Conservation (phyloP, 352 stramenopile species). For the Pythium oligandrum region DNA sequence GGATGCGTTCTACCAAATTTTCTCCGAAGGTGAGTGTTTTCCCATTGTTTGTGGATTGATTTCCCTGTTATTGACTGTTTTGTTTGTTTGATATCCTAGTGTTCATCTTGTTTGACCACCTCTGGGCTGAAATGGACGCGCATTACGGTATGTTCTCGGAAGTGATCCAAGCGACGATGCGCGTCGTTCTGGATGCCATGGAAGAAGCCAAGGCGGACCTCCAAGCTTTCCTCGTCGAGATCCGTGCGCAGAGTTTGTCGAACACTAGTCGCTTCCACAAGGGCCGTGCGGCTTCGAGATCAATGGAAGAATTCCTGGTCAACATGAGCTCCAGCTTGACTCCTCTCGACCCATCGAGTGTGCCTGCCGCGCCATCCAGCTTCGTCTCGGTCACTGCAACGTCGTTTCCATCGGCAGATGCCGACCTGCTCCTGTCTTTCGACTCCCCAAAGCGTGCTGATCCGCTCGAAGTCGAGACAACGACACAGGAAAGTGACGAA, state of each 20-base stretch:
- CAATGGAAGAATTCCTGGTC: constrained; percentile 61
- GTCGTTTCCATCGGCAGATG: neutral
- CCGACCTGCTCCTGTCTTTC: constrained; percentile 9
- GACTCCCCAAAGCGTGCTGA: neutral
- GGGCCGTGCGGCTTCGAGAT: constrained; percentile 47
- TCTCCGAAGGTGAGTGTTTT: constrained; percentile 27
- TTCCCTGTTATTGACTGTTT: constrained; percentile 6
- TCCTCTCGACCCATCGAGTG: constrained; percentile 3
- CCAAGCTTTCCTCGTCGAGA: constrained; percentile 45
- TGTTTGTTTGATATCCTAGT: constrained; percentile 24
- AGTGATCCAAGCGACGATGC: constrained; percentile 72
- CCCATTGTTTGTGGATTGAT: neutral
- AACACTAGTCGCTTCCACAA: constrained; percentile 21
- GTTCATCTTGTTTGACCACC: constrained; percentile 80
- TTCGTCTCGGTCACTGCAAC: constrained; percentile 16
- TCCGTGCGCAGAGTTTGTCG: constrained; percentile 53
- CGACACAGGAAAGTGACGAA: neutral
- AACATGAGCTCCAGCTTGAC: constrained; percentile 51
- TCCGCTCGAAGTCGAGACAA: constrained; percentile 1
- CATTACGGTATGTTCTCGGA: constrained; percentile 84
- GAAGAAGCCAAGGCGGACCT: constrained; percentile 73
- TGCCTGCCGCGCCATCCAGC: constrained; percentile 6
- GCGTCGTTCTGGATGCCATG: constrained; percentile 59
- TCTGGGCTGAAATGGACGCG: constrained; percentile 84
- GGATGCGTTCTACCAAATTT: constrained; percentile 72